Conservation (phyloP, 371 early-diverging fungal species). For the Enterocytospora artemiae region DNA sequence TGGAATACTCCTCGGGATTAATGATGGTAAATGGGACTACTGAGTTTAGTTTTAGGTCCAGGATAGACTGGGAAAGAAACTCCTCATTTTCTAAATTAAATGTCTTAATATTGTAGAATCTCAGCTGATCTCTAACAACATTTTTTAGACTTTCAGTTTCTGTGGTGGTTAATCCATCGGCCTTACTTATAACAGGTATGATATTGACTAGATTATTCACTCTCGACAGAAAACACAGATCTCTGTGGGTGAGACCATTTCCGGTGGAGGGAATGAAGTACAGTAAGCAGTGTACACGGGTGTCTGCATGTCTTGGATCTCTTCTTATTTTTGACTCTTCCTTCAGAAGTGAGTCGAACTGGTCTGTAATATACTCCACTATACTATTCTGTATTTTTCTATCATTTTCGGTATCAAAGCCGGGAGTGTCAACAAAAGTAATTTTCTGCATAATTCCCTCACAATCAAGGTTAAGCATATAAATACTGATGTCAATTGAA, state of each 20-base stretch:
- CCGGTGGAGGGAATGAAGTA: slow-evolving; percentile 47
- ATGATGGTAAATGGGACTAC: slow-evolving; percentile 31
- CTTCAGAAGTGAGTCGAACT: slow-evolving; percentile 50
- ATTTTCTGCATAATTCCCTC: slow-evolving; percentile 46
- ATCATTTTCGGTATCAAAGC: slow-evolving; percentile 46
- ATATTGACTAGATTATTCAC: slow-evolving; percentile 48
- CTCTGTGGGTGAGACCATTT: slow-evolving; percentile 49
- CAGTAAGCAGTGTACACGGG: slow-evolving; percentile 52
- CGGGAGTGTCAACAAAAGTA: slow-evolving; percentile 49
- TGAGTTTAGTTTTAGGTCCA: slow-evolving; percentile 18
- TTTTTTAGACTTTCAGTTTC: slow-evolving; percentile 35
- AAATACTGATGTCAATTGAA: slow-evolving; percentile 37
- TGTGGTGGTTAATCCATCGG: slow-evolving; percentile 46
- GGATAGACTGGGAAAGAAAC: neutral
- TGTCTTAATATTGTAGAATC: slow-evolving; percentile 38
- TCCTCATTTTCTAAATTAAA: slow-evolving; percentile 50
- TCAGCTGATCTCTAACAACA: slow-evolving; percentile 42
- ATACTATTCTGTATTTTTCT: slow-evolving; percentile 40
- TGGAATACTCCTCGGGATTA: slow-evolving; percentile 4
- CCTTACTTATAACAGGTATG: slow-evolving; percentile 55
- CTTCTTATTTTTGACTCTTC: slow-evolving; percentile 57
- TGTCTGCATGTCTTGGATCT: slow-evolving; percentile 53
- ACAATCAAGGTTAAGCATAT: slow-evolving; percentile 45
- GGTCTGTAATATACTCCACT: slow-evolving; percentile 40
- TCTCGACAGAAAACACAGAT: slow-evolving; percentile 51